Percentiles rank a stretch among this genome's conserved stretches.
phyloP scores from a whole-genome alignment of 2,329 filamentous ascomycete species.

The Neopestalotiopsis sp. region DNA sequence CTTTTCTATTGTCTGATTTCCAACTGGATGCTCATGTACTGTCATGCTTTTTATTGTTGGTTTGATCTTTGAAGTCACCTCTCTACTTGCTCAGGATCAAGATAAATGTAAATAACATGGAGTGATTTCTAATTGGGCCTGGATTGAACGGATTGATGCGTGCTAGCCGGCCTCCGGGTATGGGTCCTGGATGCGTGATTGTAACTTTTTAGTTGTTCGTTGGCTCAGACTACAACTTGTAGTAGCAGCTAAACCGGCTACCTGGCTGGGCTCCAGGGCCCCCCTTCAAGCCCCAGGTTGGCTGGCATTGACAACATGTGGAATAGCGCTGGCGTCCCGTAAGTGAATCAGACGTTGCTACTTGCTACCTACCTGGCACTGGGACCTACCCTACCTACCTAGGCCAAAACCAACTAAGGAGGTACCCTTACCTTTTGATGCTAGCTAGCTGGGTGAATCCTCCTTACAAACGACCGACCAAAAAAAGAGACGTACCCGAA shows the following conservation, averaged over 20 bases:
- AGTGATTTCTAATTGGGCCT: slow-evolving; percentile 8
- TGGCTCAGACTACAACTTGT: background rate
- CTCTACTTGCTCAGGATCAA: background rate
- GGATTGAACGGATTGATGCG: background rate
- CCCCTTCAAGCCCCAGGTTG: background rate
- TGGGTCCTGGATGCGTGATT: background rate
- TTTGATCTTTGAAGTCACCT: background rate
- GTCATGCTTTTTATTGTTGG: no score
- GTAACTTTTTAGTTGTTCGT: slow-evolving; percentile 7
- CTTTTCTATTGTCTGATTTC: background rate
- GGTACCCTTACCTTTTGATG: slow-evolving; percentile 7
- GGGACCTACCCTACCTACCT: no score
- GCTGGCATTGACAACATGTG: slow-evolving; percentile 1
- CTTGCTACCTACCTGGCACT: background rate
- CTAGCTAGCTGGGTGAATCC: slow-evolving; percentile 10
- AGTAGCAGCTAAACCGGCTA: background rate
- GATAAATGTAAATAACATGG: background rate
- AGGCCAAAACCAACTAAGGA: background rate
- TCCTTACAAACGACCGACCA: slow-evolving; percentile 1
- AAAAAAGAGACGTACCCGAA: background rate
- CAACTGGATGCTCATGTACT: background rate
- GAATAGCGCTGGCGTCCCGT: background rate
- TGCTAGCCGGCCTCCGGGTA: background rate
- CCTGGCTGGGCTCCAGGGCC: background rate
- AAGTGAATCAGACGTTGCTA: background rate